Evolutionary conservation across 371 early-diverging fungal genomes (phyloP), one percentile per base, ranked within the genome.

Genomic region (Saksenaea oblongispora): DNA sequence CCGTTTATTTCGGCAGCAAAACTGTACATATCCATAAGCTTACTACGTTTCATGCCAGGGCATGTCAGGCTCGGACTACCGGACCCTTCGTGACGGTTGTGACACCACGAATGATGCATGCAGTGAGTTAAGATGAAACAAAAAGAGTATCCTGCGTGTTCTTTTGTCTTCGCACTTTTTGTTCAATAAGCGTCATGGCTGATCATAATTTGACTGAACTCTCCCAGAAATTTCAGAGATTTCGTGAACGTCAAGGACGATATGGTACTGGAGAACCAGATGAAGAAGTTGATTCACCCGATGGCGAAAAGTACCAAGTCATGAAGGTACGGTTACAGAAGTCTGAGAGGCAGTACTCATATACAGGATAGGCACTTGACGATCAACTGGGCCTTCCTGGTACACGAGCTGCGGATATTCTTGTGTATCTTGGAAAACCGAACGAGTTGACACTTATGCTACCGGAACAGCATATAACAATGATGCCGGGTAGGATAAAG

Each of bases 291-390:
- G 87, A 87, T 62, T 78, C 78, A 34, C 78, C 73, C 47, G 72
- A 82, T 28, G 85, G 87, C 53, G 78, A 79, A 44, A 87, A 87
- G 68, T 84, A 79, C 68, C 61, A 76, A 24, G 61, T 71, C 18
- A 78, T 84, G 74, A 65, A 82, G 73, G 80, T 74, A 71, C 58
- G 14, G 36, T 34, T n/a, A 28, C 9, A 15, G 5, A 15, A 17
- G 14, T 17, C 26, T 1, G 10, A 51, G 17, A n/a, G 17, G 13
- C 22, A 31, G 55, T 36, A 22, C 13, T 18, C 1, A 64, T 9
- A 15, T 34, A 17, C 13, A 1, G 22, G n/a, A n/a, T 63, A 80
- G 80, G 65, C 70, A 34, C 63, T 80, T 28, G 76, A 72, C 36
- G 77, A 76, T 44, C 73, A 76, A 34, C 73, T 80, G 65, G 84